phyloP scores from a whole-genome alignment of 73 alveolate species.

The Tetrahymena thermophila region DNA sequence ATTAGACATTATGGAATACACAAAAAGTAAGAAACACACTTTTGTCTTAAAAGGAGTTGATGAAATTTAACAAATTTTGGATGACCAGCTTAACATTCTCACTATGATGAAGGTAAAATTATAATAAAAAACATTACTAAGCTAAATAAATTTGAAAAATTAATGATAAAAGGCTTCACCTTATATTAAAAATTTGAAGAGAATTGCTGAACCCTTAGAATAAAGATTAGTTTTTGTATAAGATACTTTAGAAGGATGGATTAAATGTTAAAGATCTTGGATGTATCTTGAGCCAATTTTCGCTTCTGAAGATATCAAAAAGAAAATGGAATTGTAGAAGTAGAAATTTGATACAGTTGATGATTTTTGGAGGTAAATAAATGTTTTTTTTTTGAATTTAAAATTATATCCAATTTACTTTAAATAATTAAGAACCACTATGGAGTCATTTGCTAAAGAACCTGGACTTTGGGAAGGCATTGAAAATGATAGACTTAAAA shows the following conservation, averaged over 20 bases:
- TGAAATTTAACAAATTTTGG: conserved; percentile 65
- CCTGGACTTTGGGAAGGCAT: conserved; percentile 46
- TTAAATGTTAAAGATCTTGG: conserved; percentile 95
- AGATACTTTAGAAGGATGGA: conserved; percentile 79
- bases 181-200: conserved; percentile 70
- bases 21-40: conserved; percentile 53
- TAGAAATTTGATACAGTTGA: conserved; percentile 85
- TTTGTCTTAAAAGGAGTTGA: conserved; percentile 67
- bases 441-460: conserved; percentile 64
- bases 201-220: conserved; percentile 66
- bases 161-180: conserved; percentile 59
- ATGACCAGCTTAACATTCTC: conserved; percentile 70
- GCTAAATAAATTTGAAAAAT: conserved; percentile 4
- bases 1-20: conserved; percentile 62
- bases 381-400: conserved; percentile 55
- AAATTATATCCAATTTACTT: not conserved
- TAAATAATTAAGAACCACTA: conserved; percentile 47
- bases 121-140: not conserved
- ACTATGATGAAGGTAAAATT: conserved; percentile 54
- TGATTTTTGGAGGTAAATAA: conserved; percentile 84
- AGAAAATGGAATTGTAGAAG: conserved; percentile 85
- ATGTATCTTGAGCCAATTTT: conserved; percentile 99
- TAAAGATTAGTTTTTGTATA: conserved; percentile 66
- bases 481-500: conserved; percentile 59
- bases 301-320: conserved; percentile 96